Conservation (phyloP, 139 green algal species). For the Monoraphidium neglectum region DNA sequence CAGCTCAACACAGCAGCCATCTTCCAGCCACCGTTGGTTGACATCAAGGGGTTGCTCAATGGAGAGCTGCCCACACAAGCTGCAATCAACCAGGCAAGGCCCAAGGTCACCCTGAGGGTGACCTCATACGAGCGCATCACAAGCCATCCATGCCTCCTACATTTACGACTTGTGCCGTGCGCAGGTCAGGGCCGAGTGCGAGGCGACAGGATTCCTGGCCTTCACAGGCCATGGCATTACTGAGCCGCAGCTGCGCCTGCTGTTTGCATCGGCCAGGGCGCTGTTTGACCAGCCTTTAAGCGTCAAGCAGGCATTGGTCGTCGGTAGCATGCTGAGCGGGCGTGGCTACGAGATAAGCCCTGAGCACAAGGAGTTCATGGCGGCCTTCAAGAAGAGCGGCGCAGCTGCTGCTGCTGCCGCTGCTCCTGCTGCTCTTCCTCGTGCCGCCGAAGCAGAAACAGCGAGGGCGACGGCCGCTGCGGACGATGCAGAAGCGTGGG, state of each 20-base stretch:
- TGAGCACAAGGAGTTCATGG: slow-evolving; percentile 22
- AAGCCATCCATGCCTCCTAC: too few relatives aligned
- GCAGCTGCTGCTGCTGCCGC: too few relatives aligned
- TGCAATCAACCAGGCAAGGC: not conserved
- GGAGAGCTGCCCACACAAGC: not conserved
- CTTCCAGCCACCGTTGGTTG: slow-evolving; percentile 9
- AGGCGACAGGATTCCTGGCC: slow-evolving; percentile 36
- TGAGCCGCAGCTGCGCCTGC: slow-evolving; percentile 5
- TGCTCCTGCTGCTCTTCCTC: too few relatives aligned
- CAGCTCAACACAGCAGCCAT: not conserved
- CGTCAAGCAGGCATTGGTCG: slow-evolving; percentile 13
- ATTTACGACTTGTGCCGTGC: too few relatives aligned
- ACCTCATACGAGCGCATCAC: too few relatives aligned
- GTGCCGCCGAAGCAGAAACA: too few relatives aligned
- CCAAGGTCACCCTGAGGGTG: too few relatives aligned
- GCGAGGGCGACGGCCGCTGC: too few relatives aligned
- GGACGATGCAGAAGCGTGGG: too few relatives aligned
- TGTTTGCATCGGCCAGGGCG: slow-evolving; percentile 11
- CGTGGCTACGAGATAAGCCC: slow-evolving; percentile 38
- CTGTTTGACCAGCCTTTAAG: slow-evolving; percentile 31
- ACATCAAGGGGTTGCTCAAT: slow-evolving; percentile 10
- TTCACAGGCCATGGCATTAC: slow-evolving; percentile 15
- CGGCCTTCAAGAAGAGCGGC: too few relatives aligned
- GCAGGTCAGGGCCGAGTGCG: slow-evolving; percentile 26
- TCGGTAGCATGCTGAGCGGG: slow-evolving; percentile 26